These are phyloP conservation scores for Pichia insulana DNA, from an alignment of 805 yeast genomes.

Conservation along the genomic window DNA sequence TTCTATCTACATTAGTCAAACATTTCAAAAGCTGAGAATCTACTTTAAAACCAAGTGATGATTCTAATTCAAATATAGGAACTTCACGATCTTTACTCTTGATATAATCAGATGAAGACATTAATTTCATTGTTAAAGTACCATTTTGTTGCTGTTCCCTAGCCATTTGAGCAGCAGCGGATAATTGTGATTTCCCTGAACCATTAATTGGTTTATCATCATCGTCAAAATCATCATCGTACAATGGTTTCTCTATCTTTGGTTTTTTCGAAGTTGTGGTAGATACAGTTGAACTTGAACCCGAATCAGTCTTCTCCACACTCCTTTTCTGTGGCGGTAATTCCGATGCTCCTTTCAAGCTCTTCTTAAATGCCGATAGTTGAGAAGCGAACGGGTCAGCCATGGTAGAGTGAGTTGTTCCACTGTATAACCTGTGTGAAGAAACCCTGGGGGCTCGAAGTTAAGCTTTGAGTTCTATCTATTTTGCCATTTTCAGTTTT, in stretches of 20 bases:
- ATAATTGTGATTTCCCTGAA: neutral
- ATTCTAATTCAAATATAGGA: constrained; percentile 63
- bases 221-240: neutral
- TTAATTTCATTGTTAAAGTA: constrained; percentile 61
- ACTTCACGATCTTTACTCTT: constrained; percentile 47
- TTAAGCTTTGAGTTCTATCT: too few species aligned
- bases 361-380: constrained; percentile 56
- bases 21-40: constrained; percentile 59
- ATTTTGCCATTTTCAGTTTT: too few species aligned
- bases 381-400: constrained; percentile 31
- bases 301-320: constrained; percentile 10
- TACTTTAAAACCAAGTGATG: constrained; percentile 55
- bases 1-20: constrained; percentile 67
- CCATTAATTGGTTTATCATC: neutral
- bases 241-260: too few species aligned
- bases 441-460: too few species aligned
- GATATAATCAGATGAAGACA: constrained; percentile 86
- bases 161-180: constrained; percentile 2
- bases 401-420: constrained; percentile 14
- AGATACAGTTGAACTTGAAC: too few species aligned
- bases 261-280: neutral
- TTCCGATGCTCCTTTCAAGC: constrained; percentile 49
- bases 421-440: too few species aligned
- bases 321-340: constrained; percentile 32
- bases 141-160: neutral